phyloP scores from a whole-genome alignment of 768 basidiomycete genomes.

The Tulasnella sp. region DNA sequence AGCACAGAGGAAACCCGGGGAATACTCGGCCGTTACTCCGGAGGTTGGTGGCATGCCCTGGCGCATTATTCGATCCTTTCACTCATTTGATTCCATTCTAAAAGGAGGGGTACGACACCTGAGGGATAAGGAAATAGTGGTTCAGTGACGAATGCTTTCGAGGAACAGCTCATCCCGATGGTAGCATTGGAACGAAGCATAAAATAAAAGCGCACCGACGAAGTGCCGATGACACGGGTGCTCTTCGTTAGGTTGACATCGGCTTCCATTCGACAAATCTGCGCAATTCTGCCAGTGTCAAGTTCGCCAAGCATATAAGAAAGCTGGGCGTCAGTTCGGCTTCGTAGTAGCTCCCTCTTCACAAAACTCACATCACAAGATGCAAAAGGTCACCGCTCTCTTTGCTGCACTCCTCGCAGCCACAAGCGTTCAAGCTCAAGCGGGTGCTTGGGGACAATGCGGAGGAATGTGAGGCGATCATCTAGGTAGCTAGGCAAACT shows the following conservation, averaged over 20 bases:
- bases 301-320: not conserved
- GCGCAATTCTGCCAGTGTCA: conserved; percentile 1
- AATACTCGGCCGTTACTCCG: not conserved
- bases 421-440: conserved; percentile 10
- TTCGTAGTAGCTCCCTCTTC: not conserved
- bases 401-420: not conserved
- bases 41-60: not conserved
- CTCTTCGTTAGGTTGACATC: not conserved
- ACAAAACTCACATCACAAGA: not conserved
- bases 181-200: not conserved
- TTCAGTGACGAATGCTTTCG: not conserved
- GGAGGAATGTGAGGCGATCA: conserved; percentile 15
- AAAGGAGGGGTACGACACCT: not conserved
- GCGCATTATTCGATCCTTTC: not conserved
- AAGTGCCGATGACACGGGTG: not conserved
- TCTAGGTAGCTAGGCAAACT: not conserved
- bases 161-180: not conserved
- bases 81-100: not conserved
- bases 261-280: not conserved
- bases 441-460: not conserved
- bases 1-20: not conserved
- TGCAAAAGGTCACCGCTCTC: not conserved
- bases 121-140: not conserved
- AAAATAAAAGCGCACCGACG: not conserved
- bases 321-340: not conserved